phyloP scores from a whole-genome alignment of 768 basidiomycete genomes.

The Heimioporus sp. region DNA sequence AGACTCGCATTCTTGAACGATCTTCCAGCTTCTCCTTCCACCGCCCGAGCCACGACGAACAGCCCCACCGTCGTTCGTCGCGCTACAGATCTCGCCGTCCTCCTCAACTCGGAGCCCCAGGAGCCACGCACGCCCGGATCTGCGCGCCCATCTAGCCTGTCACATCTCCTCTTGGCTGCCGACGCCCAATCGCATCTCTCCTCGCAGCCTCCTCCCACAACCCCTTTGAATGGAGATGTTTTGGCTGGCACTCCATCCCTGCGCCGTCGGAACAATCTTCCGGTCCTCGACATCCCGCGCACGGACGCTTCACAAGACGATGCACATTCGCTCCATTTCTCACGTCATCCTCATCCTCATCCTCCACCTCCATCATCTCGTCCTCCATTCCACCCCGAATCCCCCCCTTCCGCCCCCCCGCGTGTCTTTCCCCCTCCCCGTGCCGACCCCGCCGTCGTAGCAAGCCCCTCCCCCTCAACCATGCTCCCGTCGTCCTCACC shows the following conservation, averaged over 20 bases:
- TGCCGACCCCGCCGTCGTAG: slow-evolving; percentile 22
- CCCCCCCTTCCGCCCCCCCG: slow-evolving; percentile 18
- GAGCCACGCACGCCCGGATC: slow-evolving; percentile 35
- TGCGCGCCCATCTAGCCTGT: slow-evolving; percentile 43
- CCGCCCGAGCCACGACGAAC: slow-evolving; percentile 28
- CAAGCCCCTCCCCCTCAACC: slow-evolving; percentile 32
- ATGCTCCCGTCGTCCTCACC: slow-evolving; percentile 27
- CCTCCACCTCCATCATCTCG: slow-evolving; percentile 17
- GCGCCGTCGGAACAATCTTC: slow-evolving; percentile 30
- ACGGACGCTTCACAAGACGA: slow-evolving; percentile 24
- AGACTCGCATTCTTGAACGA: slow-evolving; percentile 25
- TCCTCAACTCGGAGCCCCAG: slow-evolving; percentile 64
- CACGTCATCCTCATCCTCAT: slow-evolving; percentile 20
- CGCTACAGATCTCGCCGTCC: slow-evolving; percentile 73
- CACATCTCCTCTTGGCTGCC: slow-evolving; percentile 36
- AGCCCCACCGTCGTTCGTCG: slow-evolving; percentile 55
- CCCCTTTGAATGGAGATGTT: slow-evolving; percentile 19
- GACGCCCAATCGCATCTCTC: slow-evolving; percentile 24
- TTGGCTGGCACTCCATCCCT: slow-evolving; percentile 24
- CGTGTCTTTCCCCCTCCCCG: slow-evolving; percentile 31
- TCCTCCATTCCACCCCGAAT: slow-evolving; percentile 19
- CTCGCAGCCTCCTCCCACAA: slow-evolving; percentile 10
- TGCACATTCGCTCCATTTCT: slow-evolving; percentile 19
- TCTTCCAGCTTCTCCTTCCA: slow-evolving; percentile 37
- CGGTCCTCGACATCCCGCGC: slow-evolving; percentile 32